Conservation (phyloP, 768 basidiomycete species). For the Imleria badia region DNA sequence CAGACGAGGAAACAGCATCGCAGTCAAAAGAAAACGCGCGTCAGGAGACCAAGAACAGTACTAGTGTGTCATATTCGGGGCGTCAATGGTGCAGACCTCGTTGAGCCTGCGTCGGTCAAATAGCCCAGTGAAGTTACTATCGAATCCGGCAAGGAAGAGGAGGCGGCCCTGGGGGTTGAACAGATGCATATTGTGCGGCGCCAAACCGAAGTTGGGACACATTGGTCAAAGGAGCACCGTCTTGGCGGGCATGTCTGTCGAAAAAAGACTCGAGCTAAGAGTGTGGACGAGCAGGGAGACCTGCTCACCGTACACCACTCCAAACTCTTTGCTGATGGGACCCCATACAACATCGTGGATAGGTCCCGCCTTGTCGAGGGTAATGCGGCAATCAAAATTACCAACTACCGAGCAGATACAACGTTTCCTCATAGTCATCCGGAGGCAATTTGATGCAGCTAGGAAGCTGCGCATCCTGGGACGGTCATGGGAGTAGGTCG, state of each 20-base stretch:
- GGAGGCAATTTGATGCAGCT: constrained; percentile 47
- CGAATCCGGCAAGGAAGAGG: constrained; percentile 90
- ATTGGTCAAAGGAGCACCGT: constrained; percentile 88
- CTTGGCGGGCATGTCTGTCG: constrained; percentile 91
- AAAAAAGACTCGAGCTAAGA: neutral
- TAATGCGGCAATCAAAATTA: constrained; percentile 88
- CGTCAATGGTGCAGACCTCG: too few species aligned
- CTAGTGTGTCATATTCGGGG: constrained; percentile 90
- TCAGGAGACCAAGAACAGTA: constrained; percentile 95
- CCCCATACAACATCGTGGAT: constrained; percentile 97
- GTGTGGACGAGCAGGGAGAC: neutral
- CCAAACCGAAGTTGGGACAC: constrained; percentile 88
- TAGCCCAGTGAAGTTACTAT: constrained; percentile 94
- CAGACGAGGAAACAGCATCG: constrained; percentile 91
- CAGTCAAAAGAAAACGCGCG: constrained; percentile 89
- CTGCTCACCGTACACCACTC: constrained; percentile 89
- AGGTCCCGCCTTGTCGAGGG: constrained; percentile 92
- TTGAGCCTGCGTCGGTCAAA: constrained; percentile 85
- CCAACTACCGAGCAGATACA: constrained; percentile 91
- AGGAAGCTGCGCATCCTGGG: constrained; percentile 29
- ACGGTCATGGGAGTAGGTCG: constrained; percentile 32
- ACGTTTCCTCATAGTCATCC: constrained; percentile 94
- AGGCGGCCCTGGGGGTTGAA: constrained; percentile 95
- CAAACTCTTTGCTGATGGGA: constrained; percentile 95
- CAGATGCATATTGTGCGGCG: constrained; percentile 87